Percentiles rank a stretch among this genome's conserved stretches.
These are phyloP conservation scores for Talaromyces ruber DNA, from an alignment of 495 filamentous ascomycete genomes.

Conservation along the genomic window DNA sequence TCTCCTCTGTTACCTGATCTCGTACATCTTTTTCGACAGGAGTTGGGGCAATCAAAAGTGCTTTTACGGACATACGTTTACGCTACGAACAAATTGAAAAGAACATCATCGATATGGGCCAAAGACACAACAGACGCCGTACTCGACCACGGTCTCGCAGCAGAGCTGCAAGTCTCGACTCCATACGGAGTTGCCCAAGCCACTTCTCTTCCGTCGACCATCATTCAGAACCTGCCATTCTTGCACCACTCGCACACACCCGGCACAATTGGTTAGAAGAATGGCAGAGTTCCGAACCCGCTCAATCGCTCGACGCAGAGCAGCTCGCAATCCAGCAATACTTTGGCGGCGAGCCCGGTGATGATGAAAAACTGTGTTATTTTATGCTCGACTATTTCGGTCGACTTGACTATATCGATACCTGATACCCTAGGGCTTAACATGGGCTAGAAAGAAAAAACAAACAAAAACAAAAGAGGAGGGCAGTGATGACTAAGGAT, in stretches of 20 bases:
- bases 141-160: constrained; percentile 35
- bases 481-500: not conserved
- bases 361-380: constrained; percentile 36
- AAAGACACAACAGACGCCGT: constrained; percentile 40
- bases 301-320: constrained; percentile 19
- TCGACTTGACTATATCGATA: constrained; percentile 39
- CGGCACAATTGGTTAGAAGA: constrained; percentile 33
- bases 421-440: not conserved
- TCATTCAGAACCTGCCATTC: constrained; percentile 4
- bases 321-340: constrained; percentile 15
- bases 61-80: not conserved
- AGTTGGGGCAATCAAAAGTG: not conserved
- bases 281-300: constrained; percentile 27
- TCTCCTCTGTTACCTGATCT: not conserved
- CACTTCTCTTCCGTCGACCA: constrained; percentile 4
- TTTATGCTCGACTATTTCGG: constrained; percentile 42
- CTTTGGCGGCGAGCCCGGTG: constrained; percentile 39
- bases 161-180: constrained; percentile 10
- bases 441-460: not conserved
- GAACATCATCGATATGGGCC: constrained; percentile 24
- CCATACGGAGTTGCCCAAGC: constrained; percentile 1
- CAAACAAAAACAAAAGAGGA: not conserved
- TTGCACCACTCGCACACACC: constrained; percentile 25
- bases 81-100: not conserved
- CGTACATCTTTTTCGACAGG: not conserved